These are phyloP conservation scores for Geopyxis carbonaria DNA, from an alignment of 495 filamentous ascomycete species.

Conservation along the genomic window DNA sequence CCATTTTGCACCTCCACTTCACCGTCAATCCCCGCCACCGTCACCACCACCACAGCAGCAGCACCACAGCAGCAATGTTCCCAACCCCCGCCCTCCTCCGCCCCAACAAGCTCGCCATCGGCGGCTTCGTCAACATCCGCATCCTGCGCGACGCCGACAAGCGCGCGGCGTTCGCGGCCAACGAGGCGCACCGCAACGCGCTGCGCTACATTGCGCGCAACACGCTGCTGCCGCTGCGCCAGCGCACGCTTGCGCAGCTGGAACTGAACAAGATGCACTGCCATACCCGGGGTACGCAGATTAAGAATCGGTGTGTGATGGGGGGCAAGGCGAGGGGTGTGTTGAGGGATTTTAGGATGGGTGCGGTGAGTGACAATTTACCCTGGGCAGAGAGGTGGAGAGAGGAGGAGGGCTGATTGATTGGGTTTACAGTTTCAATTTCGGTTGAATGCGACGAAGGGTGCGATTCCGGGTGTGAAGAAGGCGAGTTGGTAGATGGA, in stretches of 20 bases:
- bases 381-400: neutral
- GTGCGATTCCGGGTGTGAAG: conserved; percentile 77
- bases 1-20: too few relatives aligned
- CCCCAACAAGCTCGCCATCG: conserved; percentile 48
- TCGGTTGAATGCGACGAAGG: conserved; percentile 70
- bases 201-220: conserved; percentile 77
- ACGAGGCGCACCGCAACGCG: conserved; percentile 73
- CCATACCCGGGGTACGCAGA: conserved; percentile 84
- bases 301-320: conserved; percentile 78
- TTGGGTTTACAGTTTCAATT: conserved; percentile 58
- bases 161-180: conserved; percentile 71
- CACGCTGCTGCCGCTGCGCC: conserved; percentile 61
- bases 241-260: conserved; percentile 76
- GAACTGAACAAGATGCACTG: conserved; percentile 85
- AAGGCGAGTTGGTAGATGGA: conserved; percentile 90
- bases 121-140: conserved; percentile 66
- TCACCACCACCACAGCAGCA: too few relatives aligned
- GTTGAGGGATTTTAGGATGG: conserved; percentile 75
- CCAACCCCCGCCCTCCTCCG: too few relatives aligned
- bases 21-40: too few relatives aligned
- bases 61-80: too few relatives aligned
- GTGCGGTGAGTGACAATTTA: conserved; percentile 46
- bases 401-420: conserved; percentile 20
- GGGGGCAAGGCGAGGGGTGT: conserved; percentile 76
- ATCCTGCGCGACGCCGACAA: conserved; percentile 87